Evolutionary conservation across 2,329 filamentous ascomycete species (phyloP).

Genomic region (Malbranchea cinnamomea): DNA sequence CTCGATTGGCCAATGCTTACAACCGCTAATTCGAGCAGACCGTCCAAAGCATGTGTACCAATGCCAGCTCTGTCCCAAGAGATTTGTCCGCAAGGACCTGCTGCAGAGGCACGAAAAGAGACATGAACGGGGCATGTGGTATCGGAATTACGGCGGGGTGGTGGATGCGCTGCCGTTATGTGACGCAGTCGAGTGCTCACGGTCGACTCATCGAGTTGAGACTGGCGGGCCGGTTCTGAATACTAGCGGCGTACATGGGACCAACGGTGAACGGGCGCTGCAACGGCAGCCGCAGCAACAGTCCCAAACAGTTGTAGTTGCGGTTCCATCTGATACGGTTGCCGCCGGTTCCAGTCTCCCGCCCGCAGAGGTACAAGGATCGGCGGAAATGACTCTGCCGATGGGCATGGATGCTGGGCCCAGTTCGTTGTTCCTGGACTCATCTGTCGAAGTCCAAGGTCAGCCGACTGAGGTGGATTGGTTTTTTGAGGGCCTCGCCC

Average conservation of each 20-base stretch:
- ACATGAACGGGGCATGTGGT: constrained; percentile 17
- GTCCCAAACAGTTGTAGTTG: too few species aligned
- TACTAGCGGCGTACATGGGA: constrained; percentile 1
- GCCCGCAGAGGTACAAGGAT: too few species aligned
- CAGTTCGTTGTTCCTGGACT: too few species aligned
- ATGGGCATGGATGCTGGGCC: too few species aligned
- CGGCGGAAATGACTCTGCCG: too few species aligned
- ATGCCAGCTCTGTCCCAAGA: constrained; percentile 11
- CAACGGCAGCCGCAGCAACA: too few species aligned
- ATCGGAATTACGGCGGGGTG: constrained; percentile 14
- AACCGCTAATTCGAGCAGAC: constrained; percentile 3
- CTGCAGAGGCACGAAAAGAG: constrained; percentile 15
- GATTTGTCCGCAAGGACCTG: constrained; percentile 15
- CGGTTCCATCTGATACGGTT: too few species aligned
- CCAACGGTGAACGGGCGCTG: too few species aligned
- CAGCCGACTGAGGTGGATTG: too few species aligned
- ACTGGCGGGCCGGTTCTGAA: not conserved
- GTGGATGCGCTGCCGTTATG: constrained; percentile 6
- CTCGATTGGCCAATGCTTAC: not conserved
- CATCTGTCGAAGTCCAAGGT: too few species aligned
- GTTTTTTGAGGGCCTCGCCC: too few species aligned
- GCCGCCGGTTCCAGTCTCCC: too few species aligned
- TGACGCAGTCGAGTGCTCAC: constrained; percentile 8
- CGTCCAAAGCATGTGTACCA: constrained; percentile 12
- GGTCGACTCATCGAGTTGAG: constrained; percentile 9